Conservation (phyloP, 495 filamentous ascomycete genomes). For the Daldinia decipiens region DNA sequence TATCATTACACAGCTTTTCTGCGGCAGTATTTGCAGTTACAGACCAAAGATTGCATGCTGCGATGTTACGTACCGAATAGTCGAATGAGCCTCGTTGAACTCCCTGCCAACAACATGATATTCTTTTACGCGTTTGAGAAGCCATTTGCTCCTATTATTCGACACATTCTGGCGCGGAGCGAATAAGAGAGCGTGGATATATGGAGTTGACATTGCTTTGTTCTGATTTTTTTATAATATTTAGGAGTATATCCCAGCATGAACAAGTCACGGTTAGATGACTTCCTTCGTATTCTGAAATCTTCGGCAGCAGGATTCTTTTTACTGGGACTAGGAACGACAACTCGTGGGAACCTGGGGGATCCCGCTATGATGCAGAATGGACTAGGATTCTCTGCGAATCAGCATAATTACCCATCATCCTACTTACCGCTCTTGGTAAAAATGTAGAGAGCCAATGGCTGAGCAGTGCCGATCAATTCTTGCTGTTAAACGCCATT, state of each 20-base stretch:
- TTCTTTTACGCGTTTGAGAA: conserved; percentile 27
- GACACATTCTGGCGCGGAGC: neutral
- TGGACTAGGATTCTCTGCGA: conserved; percentile 11
- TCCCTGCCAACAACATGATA: conserved; percentile 12
- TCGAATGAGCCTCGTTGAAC: conserved; percentile 24
- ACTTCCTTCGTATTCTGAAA: conserved; percentile 16
- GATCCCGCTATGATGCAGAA: conserved; percentile 5
- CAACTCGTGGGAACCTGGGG: conserved; percentile 13
- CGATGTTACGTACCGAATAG: conserved; percentile 1
- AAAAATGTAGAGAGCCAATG: conserved; percentile 13
- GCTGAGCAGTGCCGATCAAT: conserved; percentile 25
- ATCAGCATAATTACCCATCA: neutral
- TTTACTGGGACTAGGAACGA: conserved; percentile 26
- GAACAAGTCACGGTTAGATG: conserved; percentile 5
- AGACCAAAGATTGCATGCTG: conserved; percentile 7
- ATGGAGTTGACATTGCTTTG: conserved; percentile 7
- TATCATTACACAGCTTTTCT: conserved; percentile 4
- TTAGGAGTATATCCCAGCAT: conserved; percentile 13
- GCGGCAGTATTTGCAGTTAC: neutral
- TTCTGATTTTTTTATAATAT: conserved; percentile 7
- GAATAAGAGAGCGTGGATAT: conserved; percentile 14
- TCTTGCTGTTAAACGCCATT: neutral
- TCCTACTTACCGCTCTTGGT: conserved; percentile 11
- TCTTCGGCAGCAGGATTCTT: conserved; percentile 32
- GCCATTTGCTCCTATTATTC: conserved; percentile 4